A percentile compares a stretch with the other conserved stretches of the same genome.
Conservation (phyloP, 108 stramenopile species). For the Conticribra weissflogii region DNA sequence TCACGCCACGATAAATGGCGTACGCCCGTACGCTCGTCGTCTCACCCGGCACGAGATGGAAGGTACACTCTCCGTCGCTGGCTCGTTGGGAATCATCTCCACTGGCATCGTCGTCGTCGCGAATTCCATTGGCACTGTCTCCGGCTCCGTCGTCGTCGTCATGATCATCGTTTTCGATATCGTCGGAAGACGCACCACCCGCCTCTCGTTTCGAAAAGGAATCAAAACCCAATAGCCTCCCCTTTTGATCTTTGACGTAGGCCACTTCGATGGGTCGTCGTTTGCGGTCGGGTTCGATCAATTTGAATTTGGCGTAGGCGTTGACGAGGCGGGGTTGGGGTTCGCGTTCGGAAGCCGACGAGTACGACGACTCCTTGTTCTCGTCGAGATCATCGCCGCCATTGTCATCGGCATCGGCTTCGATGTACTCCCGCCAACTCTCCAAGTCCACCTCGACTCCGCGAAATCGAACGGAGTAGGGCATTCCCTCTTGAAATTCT, state of each 20-base stretch:
- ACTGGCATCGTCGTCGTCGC: constrained; percentile 15
- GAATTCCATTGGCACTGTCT: neutral
- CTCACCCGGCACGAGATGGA: constrained; percentile 51
- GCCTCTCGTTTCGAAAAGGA: constrained; percentile 38
- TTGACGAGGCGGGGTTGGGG: constrained; percentile 69
- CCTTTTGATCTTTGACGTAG: constrained; percentile 79
- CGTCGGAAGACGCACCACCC: no score
- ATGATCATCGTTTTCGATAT: neutral
- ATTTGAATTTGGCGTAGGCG: constrained; percentile 43
- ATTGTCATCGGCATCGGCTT: constrained; percentile 40
- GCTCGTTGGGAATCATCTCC: neutral
- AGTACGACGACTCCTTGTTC: constrained; percentile 3
- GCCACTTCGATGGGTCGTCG: constrained; percentile 71
- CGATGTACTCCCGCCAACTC: constrained; percentile 54
- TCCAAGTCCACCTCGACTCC: constrained; percentile 44
- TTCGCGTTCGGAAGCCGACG: constrained; percentile 17
- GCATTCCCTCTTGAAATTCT: no score
- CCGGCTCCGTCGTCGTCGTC: constrained; percentile 3
- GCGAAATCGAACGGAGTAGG: no score
- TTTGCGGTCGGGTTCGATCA: constrained; percentile 39
- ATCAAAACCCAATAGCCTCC: constrained; percentile 73
- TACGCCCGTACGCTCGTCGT: constrained; percentile 47
- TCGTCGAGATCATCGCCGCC: constrained; percentile 7
- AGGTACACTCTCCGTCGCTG: constrained; percentile 46
- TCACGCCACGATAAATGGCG: constrained; percentile 41